Evolutionary conservation across 176 grass and related monocot genomes (phyloP).

Genomic region (Elaeis guineensis): DNA sequence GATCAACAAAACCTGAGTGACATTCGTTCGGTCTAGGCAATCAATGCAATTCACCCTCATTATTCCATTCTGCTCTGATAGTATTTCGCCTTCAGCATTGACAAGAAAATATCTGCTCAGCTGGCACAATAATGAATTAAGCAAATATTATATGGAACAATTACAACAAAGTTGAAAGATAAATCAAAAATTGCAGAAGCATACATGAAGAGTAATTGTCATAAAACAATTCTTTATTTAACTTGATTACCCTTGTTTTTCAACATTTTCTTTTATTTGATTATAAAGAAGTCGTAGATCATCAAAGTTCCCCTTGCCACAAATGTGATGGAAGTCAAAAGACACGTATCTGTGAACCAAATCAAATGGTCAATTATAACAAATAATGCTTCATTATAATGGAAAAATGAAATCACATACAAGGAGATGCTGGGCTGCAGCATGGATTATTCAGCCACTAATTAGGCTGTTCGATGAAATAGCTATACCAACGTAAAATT

Average conservation of each 20-base stretch:
- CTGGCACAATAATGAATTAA: constrained; percentile 74
- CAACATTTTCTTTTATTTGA: constrained; percentile 55
- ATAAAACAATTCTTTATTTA: constrained; percentile 15
- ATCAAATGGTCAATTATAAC: constrained; percentile 1
- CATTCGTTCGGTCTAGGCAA: constrained; percentile 96
- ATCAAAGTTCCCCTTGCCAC: constrained; percentile 81
- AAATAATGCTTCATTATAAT: constrained; percentile 9
- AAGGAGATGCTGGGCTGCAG: background rate
- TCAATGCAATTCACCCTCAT: constrained; percentile 92
- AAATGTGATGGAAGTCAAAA: constrained; percentile 93
- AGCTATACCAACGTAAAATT: too few species aligned
- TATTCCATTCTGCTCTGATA: constrained; percentile 75
- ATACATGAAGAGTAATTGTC: background rate
- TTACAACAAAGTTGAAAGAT: constrained; percentile 23
- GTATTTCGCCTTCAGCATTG: constrained; percentile 64
- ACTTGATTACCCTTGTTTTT: constrained; percentile 92
- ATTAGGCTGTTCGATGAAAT: too few species aligned
- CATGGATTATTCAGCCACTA: too few species aligned
- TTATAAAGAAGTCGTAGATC: constrained; percentile 71
- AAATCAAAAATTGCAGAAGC: constrained; percentile 14
- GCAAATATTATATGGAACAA: constrained; percentile 52
- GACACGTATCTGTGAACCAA: constrained; percentile 52
- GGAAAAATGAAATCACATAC: background rate
- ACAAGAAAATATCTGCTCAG: constrained; percentile 99
- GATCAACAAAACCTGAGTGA: constrained; percentile 56